Percentiles rank a stretch among this genome's conserved stretches.
Evolutionary conservation across 2,329 filamentous ascomycete species (phyloP).

Genomic region (Corynespora cassiicola): DNA sequence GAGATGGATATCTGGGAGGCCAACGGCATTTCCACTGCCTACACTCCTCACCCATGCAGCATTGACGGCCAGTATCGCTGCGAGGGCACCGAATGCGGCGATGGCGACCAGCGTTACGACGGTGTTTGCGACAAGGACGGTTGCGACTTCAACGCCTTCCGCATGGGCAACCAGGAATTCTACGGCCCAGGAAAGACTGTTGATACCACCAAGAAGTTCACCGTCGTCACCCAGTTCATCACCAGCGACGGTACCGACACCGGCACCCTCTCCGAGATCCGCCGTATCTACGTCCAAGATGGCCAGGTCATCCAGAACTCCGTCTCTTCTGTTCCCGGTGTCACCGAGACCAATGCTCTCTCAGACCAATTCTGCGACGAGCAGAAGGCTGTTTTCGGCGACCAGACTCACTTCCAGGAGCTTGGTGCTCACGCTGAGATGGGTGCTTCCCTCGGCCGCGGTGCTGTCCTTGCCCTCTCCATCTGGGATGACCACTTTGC

Average conservation of each 20-base stretch:
- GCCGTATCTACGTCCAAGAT: conserved; percentile 54
- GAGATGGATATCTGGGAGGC: conserved; percentile 75
- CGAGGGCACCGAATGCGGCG: conserved; percentile 52
- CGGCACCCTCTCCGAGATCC: conserved; percentile 51
- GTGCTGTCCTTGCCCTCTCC: conserved; percentile 68
- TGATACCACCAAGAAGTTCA: conserved; percentile 45
- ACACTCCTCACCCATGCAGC: conserved; percentile 68
- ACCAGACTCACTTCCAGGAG: conserved; percentile 58
- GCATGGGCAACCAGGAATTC: conserved; percentile 66
- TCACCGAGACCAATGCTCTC: conserved; percentile 60
- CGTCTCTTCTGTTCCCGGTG: conserved; percentile 47
- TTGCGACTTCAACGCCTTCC: conserved; percentile 65
- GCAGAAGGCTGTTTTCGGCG: conserved; percentile 61
- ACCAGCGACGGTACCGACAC: conserved; percentile 41
- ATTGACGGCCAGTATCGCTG: conserved; percentile 58
- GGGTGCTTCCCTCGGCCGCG: conserved; percentile 32
- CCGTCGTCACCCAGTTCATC: conserved; percentile 57
- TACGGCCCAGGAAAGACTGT: conserved; percentile 61
- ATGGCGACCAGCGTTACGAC: conserved; percentile 59
- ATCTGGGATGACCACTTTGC: conserved; percentile 67
- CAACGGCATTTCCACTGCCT: conserved; percentile 66
- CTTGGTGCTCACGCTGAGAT: conserved; percentile 50
- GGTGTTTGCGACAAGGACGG: conserved; percentile 70
- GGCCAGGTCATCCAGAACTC: conserved; percentile 53
- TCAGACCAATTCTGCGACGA: conserved; percentile 62